These are phyloP conservation scores for Bryoglossum gracile DNA, from an alignment of 495 filamentous ascomycete species.

Conservation along the genomic window DNA sequence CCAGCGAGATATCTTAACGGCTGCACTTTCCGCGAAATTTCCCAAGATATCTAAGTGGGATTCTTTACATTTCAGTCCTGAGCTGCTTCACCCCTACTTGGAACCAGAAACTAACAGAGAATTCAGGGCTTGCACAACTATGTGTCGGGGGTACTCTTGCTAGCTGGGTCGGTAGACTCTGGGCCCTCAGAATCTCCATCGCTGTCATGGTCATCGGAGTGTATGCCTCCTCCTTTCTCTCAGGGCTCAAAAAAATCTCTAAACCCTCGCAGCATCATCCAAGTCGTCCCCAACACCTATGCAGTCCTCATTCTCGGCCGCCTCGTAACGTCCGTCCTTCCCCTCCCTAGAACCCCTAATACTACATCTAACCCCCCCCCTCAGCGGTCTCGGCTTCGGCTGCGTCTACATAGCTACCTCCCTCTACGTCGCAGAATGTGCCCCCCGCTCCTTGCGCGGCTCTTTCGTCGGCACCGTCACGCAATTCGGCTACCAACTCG, in stretches of 20 bases:
- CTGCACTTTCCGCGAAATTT: no score
- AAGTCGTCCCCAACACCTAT: slow-evolving; percentile 34
- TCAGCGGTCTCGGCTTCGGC: slow-evolving; percentile 32
- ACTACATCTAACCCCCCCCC: no score
- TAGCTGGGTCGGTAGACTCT: slow-evolving; percentile 28
- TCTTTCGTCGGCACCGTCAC: slow-evolving; percentile 33
- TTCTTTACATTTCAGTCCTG: no score
- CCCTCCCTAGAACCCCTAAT: no score
- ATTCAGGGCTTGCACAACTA: slow-evolving; percentile 25
- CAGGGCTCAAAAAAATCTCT: background rate
- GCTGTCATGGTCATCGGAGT: slow-evolving; percentile 30
- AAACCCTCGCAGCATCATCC: slow-evolving; percentile 23
- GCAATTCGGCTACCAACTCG: slow-evolving; percentile 20
- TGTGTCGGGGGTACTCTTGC: slow-evolving; percentile 29
- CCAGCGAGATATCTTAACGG: no score
- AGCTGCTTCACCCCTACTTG: no score
- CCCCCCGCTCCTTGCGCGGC: slow-evolving; percentile 29
- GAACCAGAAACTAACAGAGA: no score
- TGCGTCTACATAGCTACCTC: slow-evolving; percentile 35
- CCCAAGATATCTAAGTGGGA: no score
- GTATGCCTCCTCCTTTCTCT: slow-evolving; percentile 7
- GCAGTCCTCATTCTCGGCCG: slow-evolving; percentile 31
- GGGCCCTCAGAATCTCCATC: slow-evolving; percentile 31
- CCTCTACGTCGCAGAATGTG: slow-evolving; percentile 34
- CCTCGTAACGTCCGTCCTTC: slow-evolving; percentile 28